Percentiles rank a stretch among this genome's conserved stretches.
phyloP scores from a whole-genome alignment of 805 yeast genomes.

The Teunomyces tritomae region DNA sequence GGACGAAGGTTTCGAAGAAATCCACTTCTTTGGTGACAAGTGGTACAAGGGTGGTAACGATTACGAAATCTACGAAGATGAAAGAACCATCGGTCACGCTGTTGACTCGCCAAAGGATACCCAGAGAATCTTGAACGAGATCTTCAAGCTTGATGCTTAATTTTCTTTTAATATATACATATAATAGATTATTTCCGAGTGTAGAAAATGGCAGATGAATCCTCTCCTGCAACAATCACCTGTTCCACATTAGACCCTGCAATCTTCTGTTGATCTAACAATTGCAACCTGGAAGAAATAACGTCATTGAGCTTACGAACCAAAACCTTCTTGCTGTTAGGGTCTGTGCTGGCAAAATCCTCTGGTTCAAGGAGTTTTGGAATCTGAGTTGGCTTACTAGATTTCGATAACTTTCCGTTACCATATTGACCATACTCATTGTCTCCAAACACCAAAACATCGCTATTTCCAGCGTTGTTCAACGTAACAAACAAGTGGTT shows the following conservation, averaged over 20 bases:
- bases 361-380: slow-evolving; percentile 61
- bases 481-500: slow-evolving; percentile 65
- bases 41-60: slow-evolving; percentile 97
- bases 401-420: slow-evolving; percentile 67
- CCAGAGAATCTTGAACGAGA: slow-evolving; percentile 75
- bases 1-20: slow-evolving; percentile 76
- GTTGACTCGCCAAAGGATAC: slow-evolving; percentile 91
- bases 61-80: slow-evolving; percentile 90
- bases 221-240: slow-evolving; percentile 59
- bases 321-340: slow-evolving; percentile 19
- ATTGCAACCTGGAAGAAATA: slow-evolving; percentile 45
- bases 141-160: slow-evolving; percentile 52
- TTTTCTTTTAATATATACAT: slow-evolving; percentile 4
- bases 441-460: slow-evolving; percentile 79
- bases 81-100: slow-evolving; percentile 94
- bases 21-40: slow-evolving; percentile 99
- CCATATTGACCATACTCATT: slow-evolving; percentile 84
- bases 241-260: slow-evolving; percentile 41
- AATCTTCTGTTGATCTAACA: slow-evolving; percentile 19
- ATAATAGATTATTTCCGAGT: slow-evolving; percentile 17
- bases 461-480: slow-evolving; percentile 47
- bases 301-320: slow-evolving; percentile 30
- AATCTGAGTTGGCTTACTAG: slow-evolving; percentile 49
- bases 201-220: slow-evolving; percentile 64
- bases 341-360: slow-evolving; percentile 19